Evolutionary conservation across 768 basidiomycete genomes (phyloP).

Genomic region (Exidia glandulosa): DNA sequence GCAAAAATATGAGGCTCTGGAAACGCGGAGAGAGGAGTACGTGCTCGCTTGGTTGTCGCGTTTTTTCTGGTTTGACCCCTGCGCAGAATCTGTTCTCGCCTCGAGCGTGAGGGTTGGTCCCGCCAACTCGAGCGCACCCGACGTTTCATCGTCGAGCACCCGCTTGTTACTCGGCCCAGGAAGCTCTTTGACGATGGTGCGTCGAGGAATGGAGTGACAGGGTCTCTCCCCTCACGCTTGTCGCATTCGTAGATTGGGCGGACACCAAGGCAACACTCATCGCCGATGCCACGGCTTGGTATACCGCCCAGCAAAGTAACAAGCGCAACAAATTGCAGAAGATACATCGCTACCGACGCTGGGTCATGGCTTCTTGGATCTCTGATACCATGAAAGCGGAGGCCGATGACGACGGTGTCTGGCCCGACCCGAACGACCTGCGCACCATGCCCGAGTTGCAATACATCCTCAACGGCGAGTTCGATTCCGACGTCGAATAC

Average conservation of each 20-base stretch:
- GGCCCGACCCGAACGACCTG: background rate
- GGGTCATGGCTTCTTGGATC: background rate
- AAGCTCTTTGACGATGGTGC: background rate
- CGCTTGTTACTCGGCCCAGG: background rate
- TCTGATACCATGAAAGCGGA: background rate
- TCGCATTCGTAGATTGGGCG: background rate
- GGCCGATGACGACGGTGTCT: background rate
- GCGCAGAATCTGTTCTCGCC: background rate
- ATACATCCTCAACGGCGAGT: background rate
- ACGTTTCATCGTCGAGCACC: background rate
- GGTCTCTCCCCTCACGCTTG: background rate
- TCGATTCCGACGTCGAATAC: background rate
- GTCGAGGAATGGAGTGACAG: background rate
- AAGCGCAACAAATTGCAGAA: background rate
- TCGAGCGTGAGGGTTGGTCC: background rate
- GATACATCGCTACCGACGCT: background rate
- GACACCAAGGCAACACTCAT: background rate
- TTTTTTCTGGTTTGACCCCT: background rate
- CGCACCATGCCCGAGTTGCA: background rate
- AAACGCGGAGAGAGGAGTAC: background rate
- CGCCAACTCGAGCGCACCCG: background rate
- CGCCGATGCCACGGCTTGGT: background rate
- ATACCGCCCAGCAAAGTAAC: background rate
- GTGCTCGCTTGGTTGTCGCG: background rate
- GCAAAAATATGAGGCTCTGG: background rate